Evolutionary conservation across 2,329 filamentous ascomycete genomes (phyloP), one percentile per base, ranked within the genome.

Genomic region (Fusarium napiforme): DNA sequence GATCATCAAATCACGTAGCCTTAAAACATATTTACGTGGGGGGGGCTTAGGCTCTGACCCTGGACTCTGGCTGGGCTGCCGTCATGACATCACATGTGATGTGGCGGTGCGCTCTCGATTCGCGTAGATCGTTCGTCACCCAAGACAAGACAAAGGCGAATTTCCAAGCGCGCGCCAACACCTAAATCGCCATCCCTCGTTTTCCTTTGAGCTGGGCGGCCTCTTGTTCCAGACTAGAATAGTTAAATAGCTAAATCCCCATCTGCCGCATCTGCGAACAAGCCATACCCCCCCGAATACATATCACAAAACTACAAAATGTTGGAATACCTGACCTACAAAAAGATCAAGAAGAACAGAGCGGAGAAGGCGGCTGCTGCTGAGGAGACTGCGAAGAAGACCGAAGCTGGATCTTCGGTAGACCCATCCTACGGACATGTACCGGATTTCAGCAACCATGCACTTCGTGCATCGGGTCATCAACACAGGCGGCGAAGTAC

Each of bases 261-360:
- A 34, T n/a, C 32, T 42, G 43, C 30, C 26, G 28, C 19, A 43
- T 23, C n/a, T n/a, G n/a, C 30, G 32, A n/a, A 23, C 37, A 32
- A 43, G 39, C 15, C 59, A 37, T 6, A 10, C 43, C 52, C 42
- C 46, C 49, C 49, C 53, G 9, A 37, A 55, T 55, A 34, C 40
- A 52, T 37, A 49, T 37, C 50, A 49, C 62, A 42, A 70, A 60
- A 39, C 63, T 37, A 60, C 36, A 71, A 52, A 55, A 92, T 92
- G 90, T 78, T 92, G 69, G 89, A 92, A 80, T 91, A 89, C 80
- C 87, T 92, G 73, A 82, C 85, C 40, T 88, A 87, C 83, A 91
- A 88, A 79, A 92, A 91, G 79, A 83, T 86, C 78, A 91, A 91
- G 83, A 90, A 91, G 81, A 82, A 87, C 78, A 86, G 84, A 75